phyloP scores from a whole-genome alignment of 305 asterid genomes.

The Fraxinus baroniana region DNA sequence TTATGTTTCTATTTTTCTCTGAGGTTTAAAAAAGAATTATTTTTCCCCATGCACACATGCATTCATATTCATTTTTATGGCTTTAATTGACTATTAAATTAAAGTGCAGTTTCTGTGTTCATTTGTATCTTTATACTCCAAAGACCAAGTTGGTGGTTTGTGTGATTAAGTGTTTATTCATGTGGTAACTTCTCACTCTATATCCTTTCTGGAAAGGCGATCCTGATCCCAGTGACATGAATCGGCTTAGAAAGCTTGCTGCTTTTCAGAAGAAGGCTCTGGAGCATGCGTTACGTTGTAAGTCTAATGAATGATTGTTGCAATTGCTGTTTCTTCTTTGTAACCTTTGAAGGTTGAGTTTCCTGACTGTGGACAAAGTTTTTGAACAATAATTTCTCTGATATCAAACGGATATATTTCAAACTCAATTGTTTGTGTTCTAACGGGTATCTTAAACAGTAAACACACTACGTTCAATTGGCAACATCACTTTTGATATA shows the following conservation, averaged over 20 bases:
- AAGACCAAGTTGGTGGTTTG: neutral
- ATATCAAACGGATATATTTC: neutral
- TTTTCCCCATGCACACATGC: neutral
- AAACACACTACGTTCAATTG: neutral
- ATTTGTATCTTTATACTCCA: neutral
- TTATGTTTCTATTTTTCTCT: neutral
- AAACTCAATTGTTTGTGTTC: neutral
- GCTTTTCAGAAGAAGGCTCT: constrained; percentile 76
- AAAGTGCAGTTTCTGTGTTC: neutral
- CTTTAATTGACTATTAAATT: neutral
- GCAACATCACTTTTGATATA: neutral
- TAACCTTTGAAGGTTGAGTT: neutral
- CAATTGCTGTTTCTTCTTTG: neutral
- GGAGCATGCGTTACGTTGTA: constrained; percentile 81
- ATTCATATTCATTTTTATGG: neutral
- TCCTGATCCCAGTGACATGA: constrained; percentile 28
- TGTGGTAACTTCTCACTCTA: neutral
- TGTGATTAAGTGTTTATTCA: neutral
- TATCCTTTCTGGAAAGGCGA: constrained; percentile 24
- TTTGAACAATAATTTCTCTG: neutral
- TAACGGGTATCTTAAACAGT: neutral
- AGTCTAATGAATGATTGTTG: constrained; percentile 29
- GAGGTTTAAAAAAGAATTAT: neutral
- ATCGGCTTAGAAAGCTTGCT: constrained; percentile 69
- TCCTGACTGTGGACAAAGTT: neutral